phyloP scores from a whole-genome alignment of 1,139 yeast species.

The Candida sp. region DNA sequence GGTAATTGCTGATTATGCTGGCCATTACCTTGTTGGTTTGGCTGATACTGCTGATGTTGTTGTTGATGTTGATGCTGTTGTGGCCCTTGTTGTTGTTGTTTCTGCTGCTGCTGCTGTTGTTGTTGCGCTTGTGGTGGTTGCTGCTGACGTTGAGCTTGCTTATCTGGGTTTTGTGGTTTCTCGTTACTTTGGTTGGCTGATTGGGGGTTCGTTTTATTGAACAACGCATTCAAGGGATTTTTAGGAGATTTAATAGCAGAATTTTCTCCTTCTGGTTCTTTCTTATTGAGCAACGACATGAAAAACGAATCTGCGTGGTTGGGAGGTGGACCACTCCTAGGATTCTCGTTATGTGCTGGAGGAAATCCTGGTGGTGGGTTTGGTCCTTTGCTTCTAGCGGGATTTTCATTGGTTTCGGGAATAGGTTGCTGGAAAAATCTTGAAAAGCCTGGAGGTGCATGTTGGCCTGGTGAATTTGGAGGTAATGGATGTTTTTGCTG shows the following conservation, averaged over 20 bases:
- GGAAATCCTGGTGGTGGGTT: conserved; percentile 6
- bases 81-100: conserved; percentile 13
- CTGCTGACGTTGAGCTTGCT: background rate
- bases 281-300: conserved; percentile 47
- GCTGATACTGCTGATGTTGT: conserved; percentile 11
- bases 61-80: conserved; percentile 13
- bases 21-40: conserved; percentile 9
- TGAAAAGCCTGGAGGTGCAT: conserved; percentile 14
- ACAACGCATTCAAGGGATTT: conserved; percentile 6
- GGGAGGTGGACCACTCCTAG: conserved; percentile 8
- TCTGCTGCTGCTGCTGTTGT: conserved; percentile 5
- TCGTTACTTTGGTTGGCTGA: conserved; percentile 3
- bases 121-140: background rate
- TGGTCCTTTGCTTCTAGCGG: conserved; percentile 4
- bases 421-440: conserved; percentile 9
- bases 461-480: conserved; percentile 3
- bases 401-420: conserved; percentile 6
- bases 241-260: conserved; percentile 9
- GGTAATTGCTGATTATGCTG: conserved; percentile 13
- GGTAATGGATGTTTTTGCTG: background rate
- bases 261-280: conserved; percentile 12
- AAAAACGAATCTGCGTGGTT: conserved; percentile 47
- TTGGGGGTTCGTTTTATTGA: conserved; percentile 4
- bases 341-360: conserved; percentile 6
- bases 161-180: background rate